phyloP scores from a whole-genome alignment of 2,329 filamentous ascomycete genomes.

The Arthrobotrys musiformis region DNA sequence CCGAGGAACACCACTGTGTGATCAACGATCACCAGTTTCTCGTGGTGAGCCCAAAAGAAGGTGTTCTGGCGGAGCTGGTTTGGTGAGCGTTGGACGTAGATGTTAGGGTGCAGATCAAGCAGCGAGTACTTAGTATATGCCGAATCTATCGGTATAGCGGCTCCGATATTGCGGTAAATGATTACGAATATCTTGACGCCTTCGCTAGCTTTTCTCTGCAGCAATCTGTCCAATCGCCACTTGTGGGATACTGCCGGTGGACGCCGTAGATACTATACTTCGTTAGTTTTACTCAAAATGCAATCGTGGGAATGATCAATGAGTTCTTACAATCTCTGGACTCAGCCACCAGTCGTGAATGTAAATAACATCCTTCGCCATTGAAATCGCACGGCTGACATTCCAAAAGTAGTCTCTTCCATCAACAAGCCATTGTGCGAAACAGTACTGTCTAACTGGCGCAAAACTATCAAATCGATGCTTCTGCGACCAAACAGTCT shows the following conservation, averaged over 20 bases:
- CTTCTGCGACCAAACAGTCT: constrained; percentile 81
- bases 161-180: constrained; percentile 96
- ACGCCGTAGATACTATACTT: constrained; percentile 78
- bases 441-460: constrained; percentile 84
- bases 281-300: constrained; percentile 33
- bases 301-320: neutral
- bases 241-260: constrained; percentile 97
- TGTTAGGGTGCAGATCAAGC: constrained; percentile 92
- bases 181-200: constrained; percentile 98
- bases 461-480: constrained; percentile 95
- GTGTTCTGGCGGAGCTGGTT: constrained; percentile 99
- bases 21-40: constrained; percentile 97
- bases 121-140: constrained; percentile 98
- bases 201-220: constrained; percentile 93
- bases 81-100: constrained; percentile 94
- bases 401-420: constrained; percentile 99
- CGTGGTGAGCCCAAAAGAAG: constrained; percentile 99
- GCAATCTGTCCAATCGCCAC: constrained; percentile 90
- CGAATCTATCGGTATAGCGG: constrained; percentile 95
- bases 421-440: constrained; percentile 96
- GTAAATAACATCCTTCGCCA: constrained; percentile 97
- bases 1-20: constrained; percentile 96
- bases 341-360: constrained; percentile 99
- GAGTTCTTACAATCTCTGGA: constrained; percentile 73
- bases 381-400: constrained; percentile 93